These are phyloP conservation scores for Phytophthora fragariaefolia DNA, from an alignment of 352 stramenopile species.

Conservation along the genomic window DNA sequence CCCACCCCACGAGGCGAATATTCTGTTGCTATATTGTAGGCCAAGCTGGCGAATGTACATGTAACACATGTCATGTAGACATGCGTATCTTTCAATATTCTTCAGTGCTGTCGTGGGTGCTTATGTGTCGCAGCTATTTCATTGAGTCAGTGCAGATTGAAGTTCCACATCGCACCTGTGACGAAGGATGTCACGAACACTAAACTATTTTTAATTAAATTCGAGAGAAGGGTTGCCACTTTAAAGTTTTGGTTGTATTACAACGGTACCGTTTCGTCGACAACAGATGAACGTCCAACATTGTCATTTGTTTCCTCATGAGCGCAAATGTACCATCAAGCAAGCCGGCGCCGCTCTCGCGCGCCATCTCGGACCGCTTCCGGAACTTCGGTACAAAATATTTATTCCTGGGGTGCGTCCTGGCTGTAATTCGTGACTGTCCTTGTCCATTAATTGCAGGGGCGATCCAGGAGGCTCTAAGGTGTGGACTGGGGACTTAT, in stretches of 20 bases:
- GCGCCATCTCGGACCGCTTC: conserved; percentile 38
- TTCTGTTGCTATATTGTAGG: too few relatives aligned
- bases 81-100: too few relatives aligned
- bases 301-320: conserved; percentile 29
- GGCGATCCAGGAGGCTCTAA: conserved; percentile 33
- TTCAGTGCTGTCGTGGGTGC: conserved; percentile 11
- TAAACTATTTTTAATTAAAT: background rate
- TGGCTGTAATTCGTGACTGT: too few relatives aligned
- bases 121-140: conserved; percentile 6
- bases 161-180: conserved; percentile 2
- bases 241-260: conserved; percentile 2
- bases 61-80: too few relatives aligned
- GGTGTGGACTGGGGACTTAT: too few relatives aligned
- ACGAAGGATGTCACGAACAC: background rate
- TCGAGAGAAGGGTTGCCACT: conserved; percentile 9
- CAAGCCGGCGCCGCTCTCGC: conserved; percentile 27
- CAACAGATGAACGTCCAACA: conserved; percentile 5
- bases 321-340: conserved; percentile 10
- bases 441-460: conserved; percentile 3
- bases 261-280: conserved; percentile 16
- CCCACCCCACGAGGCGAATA: too few relatives aligned
- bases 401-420: background rate
- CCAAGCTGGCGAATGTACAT: too few relatives aligned
- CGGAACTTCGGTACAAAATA: conserved; percentile 37
- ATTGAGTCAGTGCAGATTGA: conserved; percentile 7